phyloP scores from a whole-genome alignment of 768 basidiomycete genomes.

The Mrakia blollopis region DNA sequence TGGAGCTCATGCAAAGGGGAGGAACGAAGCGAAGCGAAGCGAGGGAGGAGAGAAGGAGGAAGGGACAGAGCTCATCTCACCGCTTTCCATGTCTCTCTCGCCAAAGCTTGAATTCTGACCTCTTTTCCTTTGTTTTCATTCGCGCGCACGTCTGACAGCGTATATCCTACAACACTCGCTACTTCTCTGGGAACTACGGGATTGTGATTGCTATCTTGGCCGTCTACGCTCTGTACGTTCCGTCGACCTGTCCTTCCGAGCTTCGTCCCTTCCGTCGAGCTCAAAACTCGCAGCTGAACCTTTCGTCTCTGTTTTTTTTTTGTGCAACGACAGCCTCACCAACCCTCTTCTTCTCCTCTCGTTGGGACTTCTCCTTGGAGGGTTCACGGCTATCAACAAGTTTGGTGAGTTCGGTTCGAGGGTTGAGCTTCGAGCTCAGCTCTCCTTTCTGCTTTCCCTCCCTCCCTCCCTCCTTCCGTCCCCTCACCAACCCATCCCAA shows the following conservation, averaged over 20 bases:
- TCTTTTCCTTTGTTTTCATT: neutral
- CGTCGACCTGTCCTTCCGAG: neutral
- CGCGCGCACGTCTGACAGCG: constrained; percentile 51
- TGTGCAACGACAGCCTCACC: constrained; percentile 55
- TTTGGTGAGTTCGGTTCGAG: constrained; percentile 71
- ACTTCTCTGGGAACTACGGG: constrained; percentile 68
- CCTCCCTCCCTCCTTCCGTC: constrained; percentile 7
- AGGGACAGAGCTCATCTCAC: too few relatives aligned
- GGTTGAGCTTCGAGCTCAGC: too few relatives aligned
- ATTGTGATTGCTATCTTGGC: constrained; percentile 68
- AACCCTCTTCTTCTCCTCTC: constrained; percentile 78
- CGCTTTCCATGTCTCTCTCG: neutral
- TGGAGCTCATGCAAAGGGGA: neutral
- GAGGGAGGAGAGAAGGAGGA: too few relatives aligned
- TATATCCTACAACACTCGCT: constrained; percentile 81
- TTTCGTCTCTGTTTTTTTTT: neutral
- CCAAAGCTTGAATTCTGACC: neutral
- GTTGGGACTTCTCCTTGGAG: constrained; percentile 80
- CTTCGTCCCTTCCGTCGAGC: neutral
- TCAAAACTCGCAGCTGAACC: neutral
- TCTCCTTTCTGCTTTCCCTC: constrained; percentile 13
- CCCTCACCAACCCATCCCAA: too few relatives aligned
- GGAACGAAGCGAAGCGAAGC: too few relatives aligned
- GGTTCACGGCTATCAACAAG: constrained; percentile 81
- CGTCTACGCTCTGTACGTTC: constrained; percentile 78